Base-by-base conservation (phyloP, 306 rosid species). In the Medicago arabica region DNA sequence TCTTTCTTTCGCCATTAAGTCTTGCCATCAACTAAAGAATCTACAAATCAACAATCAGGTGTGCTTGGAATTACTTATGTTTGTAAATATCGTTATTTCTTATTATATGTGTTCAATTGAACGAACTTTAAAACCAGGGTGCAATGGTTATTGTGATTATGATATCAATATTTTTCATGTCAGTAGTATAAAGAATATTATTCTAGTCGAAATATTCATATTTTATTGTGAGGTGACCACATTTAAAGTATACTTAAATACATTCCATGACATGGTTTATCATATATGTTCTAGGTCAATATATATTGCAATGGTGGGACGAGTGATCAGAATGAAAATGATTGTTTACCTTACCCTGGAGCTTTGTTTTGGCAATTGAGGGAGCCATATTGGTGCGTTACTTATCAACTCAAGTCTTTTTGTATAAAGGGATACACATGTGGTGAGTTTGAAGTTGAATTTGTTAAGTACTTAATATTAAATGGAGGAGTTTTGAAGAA, bases 91-190 rank as follows among this genome's bases (percentile, higher is more conserved):
- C 8, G 15, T 53, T 53, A 16, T 6, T 16, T 16, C 10, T 16
- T 31, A 10, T 51, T 6, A 55, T 6, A 55, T 3, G 19, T n/a
- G 3, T 50, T 44, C 5, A 44, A 44, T 44, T 12, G 28, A 11
- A 10, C 2, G 2, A 2, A 0, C 5, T 44, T 12, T 12, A 10
- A 3, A 44, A 44, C 11, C 1, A 11, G 0, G 0, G n/a, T 3
- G n/a, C 49, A 46, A 11, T 11, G 15, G 1, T 2, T 4, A 46
- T 13, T 46, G 7, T 46, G 16, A 18, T 49, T 2, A 49, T 4
- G 1, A 12, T 3, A 9, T 9, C 11, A 41, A 41, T 10, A 6
- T 41, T 41, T 23, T 23, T 23, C 2, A 1, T 23, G 0, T 23
- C 28, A 23, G 1, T 5, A 31, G 36, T 31, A 31, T 31, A 5